Conservation (phyloP, 2,329 filamentous ascomycete genomes). For the Ceratocystis lukuohia region DNA sequence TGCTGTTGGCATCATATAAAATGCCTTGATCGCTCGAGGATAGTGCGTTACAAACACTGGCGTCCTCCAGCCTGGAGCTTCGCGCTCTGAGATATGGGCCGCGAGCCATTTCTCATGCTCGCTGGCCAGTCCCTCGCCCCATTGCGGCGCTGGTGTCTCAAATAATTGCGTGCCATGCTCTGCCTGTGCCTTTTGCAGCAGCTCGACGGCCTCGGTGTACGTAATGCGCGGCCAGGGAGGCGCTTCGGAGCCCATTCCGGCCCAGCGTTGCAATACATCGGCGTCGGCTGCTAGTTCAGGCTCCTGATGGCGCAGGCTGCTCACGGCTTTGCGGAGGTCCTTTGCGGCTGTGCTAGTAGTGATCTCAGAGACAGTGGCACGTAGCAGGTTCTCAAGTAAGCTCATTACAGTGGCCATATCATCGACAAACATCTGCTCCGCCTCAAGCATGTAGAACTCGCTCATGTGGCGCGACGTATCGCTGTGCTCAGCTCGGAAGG, state of each 20-base stretch:
- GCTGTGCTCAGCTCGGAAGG: conserved; percentile 84
- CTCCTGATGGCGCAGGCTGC: conserved; percentile 7
- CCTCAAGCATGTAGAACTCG: conserved; percentile 98
- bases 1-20: conserved; percentile 44
- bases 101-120: conserved; percentile 91
- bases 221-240: conserved; percentile 64
- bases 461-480: conserved; percentile 88
- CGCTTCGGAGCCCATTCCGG: conserved; percentile 40
- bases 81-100: conserved; percentile 41
- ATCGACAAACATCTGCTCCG: conserved; percentile 68
- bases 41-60: conserved; percentile 92
- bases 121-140: conserved; percentile 64
- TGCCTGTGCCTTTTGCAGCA: conserved; percentile 45
- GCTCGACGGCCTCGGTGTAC: conserved; percentile 62
- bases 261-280: conserved; percentile 57
- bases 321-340: conserved; percentile 29
- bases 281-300: conserved; percentile 28
- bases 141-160: conserved; percentile 47
- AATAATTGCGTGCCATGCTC: conserved; percentile 38
- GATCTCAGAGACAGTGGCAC: conserved; percentile 34
- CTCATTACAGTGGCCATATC: conserved; percentile 60
- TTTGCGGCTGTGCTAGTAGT: conserved; percentile 34
- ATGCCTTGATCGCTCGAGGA: conserved; percentile 77
- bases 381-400: conserved; percentile 66
- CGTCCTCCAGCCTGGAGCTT: conserved; percentile 34